These are phyloP conservation scores for Penicillium manginii DNA, from an alignment of 495 filamentous ascomycete species.

Conservation along the genomic window DNA sequence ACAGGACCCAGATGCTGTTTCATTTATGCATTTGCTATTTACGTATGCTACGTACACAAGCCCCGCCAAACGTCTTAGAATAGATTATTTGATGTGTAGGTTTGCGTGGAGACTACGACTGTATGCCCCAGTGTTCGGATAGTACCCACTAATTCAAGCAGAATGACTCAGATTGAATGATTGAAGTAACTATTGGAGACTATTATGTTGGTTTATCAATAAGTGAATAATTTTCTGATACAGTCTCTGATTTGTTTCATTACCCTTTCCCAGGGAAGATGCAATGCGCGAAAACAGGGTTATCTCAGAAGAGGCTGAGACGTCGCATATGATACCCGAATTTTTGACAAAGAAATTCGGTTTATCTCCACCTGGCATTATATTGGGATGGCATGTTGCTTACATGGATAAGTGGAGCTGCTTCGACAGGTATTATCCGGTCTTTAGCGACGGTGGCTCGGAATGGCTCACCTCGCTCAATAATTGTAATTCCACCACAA, in stretches of 20 bases:
- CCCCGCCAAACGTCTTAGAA: not conserved
- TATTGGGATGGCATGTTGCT: slow-evolving; percentile 1
- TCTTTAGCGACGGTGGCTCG: not conserved
- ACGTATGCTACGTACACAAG: not conserved
- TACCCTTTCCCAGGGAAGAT: too few species aligned
- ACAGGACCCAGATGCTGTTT: not conserved
- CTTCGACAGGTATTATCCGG: not conserved
- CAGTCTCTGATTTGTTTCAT: not conserved
- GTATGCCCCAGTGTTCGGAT: not conserved
- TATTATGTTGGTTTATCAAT: not conserved
- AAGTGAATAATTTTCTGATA: not conserved
- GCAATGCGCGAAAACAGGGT: not conserved
- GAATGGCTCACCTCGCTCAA: not conserved
- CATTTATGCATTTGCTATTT: not conserved
- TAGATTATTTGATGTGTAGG: not conserved
- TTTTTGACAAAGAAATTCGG: not conserved
- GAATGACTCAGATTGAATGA: not conserved
- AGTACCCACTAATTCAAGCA: not conserved
- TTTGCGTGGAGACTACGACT: not conserved
- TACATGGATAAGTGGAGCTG: not conserved
- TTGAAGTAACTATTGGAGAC: not conserved
- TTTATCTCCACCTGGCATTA: not conserved
- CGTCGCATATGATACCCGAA: not conserved
- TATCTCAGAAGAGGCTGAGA: not conserved
- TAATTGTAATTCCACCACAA: not conserved